Evolutionary conservation across 768 basidiomycete genomes (phyloP).

Genomic region (Kockovaella imperatae): DNA sequence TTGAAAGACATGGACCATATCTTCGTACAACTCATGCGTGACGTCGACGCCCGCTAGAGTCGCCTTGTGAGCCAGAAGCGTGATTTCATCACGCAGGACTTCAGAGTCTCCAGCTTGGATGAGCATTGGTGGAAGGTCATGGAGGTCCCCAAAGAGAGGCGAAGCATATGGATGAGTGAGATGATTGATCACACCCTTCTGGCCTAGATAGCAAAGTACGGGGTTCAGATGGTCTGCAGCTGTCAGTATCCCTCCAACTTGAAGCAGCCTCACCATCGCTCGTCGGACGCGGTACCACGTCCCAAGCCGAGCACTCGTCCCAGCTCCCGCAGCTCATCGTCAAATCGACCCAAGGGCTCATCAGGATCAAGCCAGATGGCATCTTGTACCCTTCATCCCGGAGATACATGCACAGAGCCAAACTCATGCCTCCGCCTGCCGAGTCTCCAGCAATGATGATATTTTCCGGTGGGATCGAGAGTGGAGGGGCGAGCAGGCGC

Average conservation of each 20-base stretch:
- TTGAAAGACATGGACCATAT: conserved; percentile 91
- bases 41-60: conserved; percentile 75
- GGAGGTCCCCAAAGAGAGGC: conserved; percentile 79
- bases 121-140: conserved; percentile 76
- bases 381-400: conserved; percentile 80
- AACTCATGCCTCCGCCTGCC: conserved; percentile 79
- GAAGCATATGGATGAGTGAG: conserved; percentile 94
- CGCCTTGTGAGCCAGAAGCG: conserved; percentile 87
- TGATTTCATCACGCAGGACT: conserved; percentile 88
- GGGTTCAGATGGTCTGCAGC: conserved; percentile 86
- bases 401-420: conserved; percentile 85
- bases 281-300: conserved; percentile 43
- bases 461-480: conserved; percentile 84
- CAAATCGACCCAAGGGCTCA: conserved; percentile 96
- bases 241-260: not conserved
- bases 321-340: conserved; percentile 98
- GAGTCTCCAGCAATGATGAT: conserved; percentile 72
- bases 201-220: conserved; percentile 82
- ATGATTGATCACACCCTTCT: conserved; percentile 57
- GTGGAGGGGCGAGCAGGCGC: conserved; percentile 67
- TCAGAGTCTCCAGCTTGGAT: conserved; percentile 92
- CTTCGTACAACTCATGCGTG: conserved; percentile 79
- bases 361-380: conserved; percentile 75
- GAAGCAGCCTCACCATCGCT: conserved; percentile 33
- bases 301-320: conserved; percentile 68